A percentile compares a stretch with the other conserved stretches of the same genome.
Evolutionary conservation across 331 rosid genomes (phyloP).

Genomic region (Rhamnella rubrinervis): DNA sequence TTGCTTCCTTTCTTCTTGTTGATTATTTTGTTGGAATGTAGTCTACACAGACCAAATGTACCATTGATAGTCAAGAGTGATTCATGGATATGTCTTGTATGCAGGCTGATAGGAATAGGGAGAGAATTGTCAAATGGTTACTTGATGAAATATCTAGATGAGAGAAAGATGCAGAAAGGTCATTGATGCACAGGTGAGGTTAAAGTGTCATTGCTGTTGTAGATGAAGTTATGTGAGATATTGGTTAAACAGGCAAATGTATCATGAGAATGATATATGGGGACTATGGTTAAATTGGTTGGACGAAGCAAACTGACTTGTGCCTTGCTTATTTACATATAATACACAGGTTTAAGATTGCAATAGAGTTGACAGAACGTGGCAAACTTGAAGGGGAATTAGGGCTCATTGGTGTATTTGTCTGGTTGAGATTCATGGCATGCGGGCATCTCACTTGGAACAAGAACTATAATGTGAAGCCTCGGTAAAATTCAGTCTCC

Average conservation of each 20-base stretch:
- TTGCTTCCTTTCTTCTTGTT: not conserved
- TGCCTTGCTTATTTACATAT: too few relatives aligned
- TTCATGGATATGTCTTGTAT: not conserved
- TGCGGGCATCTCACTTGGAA: conserved; percentile 41
- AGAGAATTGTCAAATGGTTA: conserved; percentile 20
- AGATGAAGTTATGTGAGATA: too few relatives aligned
- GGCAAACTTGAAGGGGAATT: conserved; percentile 30
- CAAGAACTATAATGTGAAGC: conserved; percentile 44
- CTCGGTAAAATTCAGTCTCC: conserved; percentile 19
- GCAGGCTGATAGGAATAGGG: conserved; percentile 17
- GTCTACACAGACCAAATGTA: not conserved
- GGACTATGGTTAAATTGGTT: too few relatives aligned
- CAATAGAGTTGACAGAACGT: conserved; percentile 28
- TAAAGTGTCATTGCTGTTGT: not conserved
- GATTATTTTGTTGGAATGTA: not conserved
- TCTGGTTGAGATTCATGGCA: conserved; percentile 45
- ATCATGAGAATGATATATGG: too few relatives aligned
- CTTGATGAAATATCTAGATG: conserved; percentile 37
- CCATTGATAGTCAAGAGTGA: not conserved
- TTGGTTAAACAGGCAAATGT: too few relatives aligned
- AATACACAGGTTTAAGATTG: conserved; percentile 31
- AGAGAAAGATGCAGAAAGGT: conserved; percentile 44
- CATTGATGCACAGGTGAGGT: conserved; percentile 43
- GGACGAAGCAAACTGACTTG: too few relatives aligned
- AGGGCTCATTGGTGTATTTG: conserved; percentile 35